Percentiles rank a stretch among this genome's conserved stretches.
These are phyloP conservation scores for Suhomyces sp. DNA, from an alignment of 805 yeast genomes.

Conservation along the genomic window DNA sequence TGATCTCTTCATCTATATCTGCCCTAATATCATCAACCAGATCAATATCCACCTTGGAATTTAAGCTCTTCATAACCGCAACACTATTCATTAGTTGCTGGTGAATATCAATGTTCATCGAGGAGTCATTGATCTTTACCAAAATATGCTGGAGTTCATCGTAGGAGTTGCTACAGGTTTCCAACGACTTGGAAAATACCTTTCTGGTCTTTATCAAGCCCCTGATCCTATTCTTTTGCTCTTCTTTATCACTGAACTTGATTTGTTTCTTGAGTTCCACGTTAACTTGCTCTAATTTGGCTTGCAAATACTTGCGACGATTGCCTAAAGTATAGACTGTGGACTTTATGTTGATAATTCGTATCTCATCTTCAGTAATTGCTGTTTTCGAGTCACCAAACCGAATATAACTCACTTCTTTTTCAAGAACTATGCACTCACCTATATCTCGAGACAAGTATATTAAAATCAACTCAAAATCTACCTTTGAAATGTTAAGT, in stretches of 20 bases:
- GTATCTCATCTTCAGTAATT: slow-evolving; percentile 29
- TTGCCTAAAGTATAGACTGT: slow-evolving; percentile 16
- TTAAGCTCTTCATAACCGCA: slow-evolving; percentile 24
- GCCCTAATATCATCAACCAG: slow-evolving; percentile 25
- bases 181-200: slow-evolving; percentile 15
- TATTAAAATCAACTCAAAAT: slow-evolving; percentile 24
- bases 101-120: slow-evolving; percentile 22
- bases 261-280: slow-evolving; percentile 5
- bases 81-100: slow-evolving; percentile 26
- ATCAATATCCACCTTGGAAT: slow-evolving; percentile 22
- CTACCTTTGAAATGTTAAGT: slow-evolving; percentile 17
- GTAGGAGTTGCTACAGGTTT: slow-evolving; percentile 13
- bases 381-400: not conserved
- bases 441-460: slow-evolving; percentile 27
- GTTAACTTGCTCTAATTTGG: slow-evolving; percentile 13
- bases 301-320: slow-evolving; percentile 18
- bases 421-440: slow-evolving; percentile 5
- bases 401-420: slow-evolving; percentile 6
- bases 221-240: slow-evolving; percentile 16
- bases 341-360: slow-evolving; percentile 26
- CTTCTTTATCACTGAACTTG: slow-evolving; percentile 3
- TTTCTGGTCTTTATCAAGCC: slow-evolving; percentile 15
- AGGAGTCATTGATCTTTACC: slow-evolving; percentile 35
- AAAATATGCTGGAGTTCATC: slow-evolving; percentile 23
- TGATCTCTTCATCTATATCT: slow-evolving; percentile 31